phyloP scores from a whole-genome alignment of 495 filamentous ascomycete genomes.

The Amniculicola lignicola region DNA sequence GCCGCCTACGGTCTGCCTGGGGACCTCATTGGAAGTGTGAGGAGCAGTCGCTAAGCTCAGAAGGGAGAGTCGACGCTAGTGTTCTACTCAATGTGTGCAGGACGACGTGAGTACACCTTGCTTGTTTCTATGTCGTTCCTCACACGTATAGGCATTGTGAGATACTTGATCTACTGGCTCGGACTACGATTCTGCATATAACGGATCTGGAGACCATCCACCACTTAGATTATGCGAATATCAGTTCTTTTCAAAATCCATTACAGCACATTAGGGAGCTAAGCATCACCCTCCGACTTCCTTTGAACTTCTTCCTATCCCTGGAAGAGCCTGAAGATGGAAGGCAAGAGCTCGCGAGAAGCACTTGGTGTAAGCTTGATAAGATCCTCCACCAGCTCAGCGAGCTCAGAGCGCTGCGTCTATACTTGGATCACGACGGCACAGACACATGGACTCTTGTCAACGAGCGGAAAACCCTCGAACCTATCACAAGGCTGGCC shows the following conservation, averaged over 20 bases:
- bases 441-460: background rate
- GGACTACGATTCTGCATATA: background rate
- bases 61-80: background rate
- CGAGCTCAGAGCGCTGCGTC: background rate
- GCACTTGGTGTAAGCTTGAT: background rate
- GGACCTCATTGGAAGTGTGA: background rate
- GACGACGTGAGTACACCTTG: background rate
- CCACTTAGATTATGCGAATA: background rate
- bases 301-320: background rate
- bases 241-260: background rate
- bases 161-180: background rate
- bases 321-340: background rate
- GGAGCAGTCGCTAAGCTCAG: background rate
- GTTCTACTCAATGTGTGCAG: background rate
- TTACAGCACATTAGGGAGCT: background rate
- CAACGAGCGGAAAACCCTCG: background rate
- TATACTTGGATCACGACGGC: background rate
- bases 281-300: background rate
- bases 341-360: too few species aligned
- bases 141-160: background rate
- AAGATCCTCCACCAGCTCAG: background rate
- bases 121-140: background rate
- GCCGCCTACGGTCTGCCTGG: background rate
- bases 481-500: background rate
- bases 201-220: background rate